Evolutionary conservation across 2,329 filamentous ascomycete genomes (phyloP), one percentile per base, ranked within the genome.

Genomic region (Fusarium drepaniforme): DNA sequence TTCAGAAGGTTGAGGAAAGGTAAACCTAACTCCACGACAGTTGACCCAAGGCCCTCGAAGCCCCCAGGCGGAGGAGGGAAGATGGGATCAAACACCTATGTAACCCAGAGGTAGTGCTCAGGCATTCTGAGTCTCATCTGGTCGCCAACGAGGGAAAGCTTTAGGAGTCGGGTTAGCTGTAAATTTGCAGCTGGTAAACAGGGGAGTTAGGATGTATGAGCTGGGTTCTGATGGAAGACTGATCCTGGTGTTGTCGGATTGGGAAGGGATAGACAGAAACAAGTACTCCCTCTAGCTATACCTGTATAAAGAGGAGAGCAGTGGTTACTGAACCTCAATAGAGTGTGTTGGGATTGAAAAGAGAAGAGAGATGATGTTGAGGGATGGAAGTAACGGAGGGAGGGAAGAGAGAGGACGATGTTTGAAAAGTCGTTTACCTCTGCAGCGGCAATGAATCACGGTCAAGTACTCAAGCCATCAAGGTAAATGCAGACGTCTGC

Each of bases 141-240:
- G 21, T 13, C 3, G 12, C 13, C 21, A 13, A 44, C 12, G 6
- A 23, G 13, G 21, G 6, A 44, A 44, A 12, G 0, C 5, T 44
- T 1, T 4, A 44, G 11, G n/a, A 12, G 13, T 21, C 3, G 21
- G 11, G 40, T 13, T 8, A 3, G 0, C 3, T 44, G 3, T 7
- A 21, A 13, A 3, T 44, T 33, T 33, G 11, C 33, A 33, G 13
- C 13, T 37, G 35, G 42, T 12, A 21, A 44, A 44, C 6, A 23
- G 4, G 12, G 4, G 12, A 23, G 42, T 23, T 23, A 7, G 42
- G 7, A 2, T 23, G 3, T 8, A 12, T 46, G 7, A 46, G 42
- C 42, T 44, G 42, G 12, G 12, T 15, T 4, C n/a, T 15, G 7
- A 2, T 44, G 7, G 21, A 44, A 44, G 42, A 44, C 8, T 23